These are phyloP conservation scores for Sarcodon aspratus DNA, from an alignment of 768 basidiomycete genomes.

Conservation along the genomic window DNA sequence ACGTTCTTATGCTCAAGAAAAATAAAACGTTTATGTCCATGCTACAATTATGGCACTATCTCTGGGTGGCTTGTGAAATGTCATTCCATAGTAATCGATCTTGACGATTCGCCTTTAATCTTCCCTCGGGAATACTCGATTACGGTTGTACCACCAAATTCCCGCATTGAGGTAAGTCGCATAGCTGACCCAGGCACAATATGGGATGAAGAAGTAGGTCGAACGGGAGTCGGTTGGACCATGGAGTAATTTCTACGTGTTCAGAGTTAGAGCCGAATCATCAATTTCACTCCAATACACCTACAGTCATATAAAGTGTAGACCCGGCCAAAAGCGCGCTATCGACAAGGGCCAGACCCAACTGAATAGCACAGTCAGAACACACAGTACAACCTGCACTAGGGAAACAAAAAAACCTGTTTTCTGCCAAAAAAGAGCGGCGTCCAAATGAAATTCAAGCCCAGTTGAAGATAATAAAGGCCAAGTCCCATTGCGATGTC, in stretches of 20 bases:
- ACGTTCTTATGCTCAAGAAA: too few species aligned
- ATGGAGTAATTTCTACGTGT: conserved; percentile 36
- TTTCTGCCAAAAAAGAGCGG: conserved; percentile 51
- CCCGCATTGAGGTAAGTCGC: conserved; percentile 64
- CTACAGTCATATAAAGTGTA: conserved; percentile 49
- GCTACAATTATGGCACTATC: too few species aligned
- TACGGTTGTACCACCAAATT: conserved; percentile 43
- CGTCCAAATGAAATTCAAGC: conserved; percentile 49
- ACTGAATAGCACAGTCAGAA: conserved; percentile 18
- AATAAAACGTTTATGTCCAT: too few species aligned
- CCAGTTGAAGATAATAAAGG: conserved; percentile 53
- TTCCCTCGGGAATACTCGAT: conserved; percentile 3
- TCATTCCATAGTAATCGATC: too few species aligned
- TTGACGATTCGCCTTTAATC: conserved; percentile 1
- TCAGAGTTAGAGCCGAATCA: neutral
- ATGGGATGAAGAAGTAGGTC: conserved; percentile 49
- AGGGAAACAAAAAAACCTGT: conserved; percentile 17
- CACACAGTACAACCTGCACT: neutral
- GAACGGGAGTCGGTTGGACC: conserved; percentile 31
- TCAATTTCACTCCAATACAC: conserved; percentile 4
- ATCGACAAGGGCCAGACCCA: conserved; percentile 43
- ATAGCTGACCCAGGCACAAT: conserved; percentile 55
- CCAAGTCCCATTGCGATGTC: conserved; percentile 35
- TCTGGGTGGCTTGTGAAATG: too few species aligned
- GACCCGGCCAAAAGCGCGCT: conserved; percentile 39